A percentile compares a stretch with the other conserved stretches of the same genome.
These are phyloP conservation scores for Coemansia sp. DNA, from an alignment of 192 early-diverging fungal genomes.

Conservation along the genomic window DNA sequence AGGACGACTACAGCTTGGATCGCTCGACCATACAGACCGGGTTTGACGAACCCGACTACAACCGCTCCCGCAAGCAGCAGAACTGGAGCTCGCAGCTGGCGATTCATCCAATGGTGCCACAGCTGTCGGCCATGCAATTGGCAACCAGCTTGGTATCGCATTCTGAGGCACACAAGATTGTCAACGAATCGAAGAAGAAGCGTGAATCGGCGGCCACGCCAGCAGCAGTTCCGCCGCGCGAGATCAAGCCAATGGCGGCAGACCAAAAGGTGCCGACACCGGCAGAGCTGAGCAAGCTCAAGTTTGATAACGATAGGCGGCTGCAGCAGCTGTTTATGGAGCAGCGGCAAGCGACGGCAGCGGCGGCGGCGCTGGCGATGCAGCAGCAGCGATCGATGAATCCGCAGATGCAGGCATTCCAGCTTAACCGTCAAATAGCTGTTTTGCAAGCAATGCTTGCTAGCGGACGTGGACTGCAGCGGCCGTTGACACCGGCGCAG, in stretches of 20 bases:
- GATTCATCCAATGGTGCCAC: constrained; percentile 18
- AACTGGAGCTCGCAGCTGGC: constrained; percentile 30
- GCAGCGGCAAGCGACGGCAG: constrained; percentile 46
- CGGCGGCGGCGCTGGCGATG: constrained; percentile 37
- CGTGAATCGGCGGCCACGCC: constrained; percentile 28
- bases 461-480: constrained; percentile 24
- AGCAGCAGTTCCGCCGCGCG: constrained; percentile 35
- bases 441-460: constrained; percentile 37
- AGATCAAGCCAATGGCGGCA: constrained; percentile 32
- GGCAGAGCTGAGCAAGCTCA: constrained; percentile 39
- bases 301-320: constrained; percentile 45
- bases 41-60: constrained; percentile 48
- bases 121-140: constrained; percentile 41
- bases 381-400: constrained; percentile 30
- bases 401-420: constrained; percentile 25
- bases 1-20: constrained; percentile 44
- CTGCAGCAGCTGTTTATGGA: constrained; percentile 43
- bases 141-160: constrained; percentile 37
- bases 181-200: constrained; percentile 45
- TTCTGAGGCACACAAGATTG: constrained; percentile 25
- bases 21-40: constrained; percentile 38
- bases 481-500: constrained; percentile 32
- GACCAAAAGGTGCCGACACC: constrained; percentile 49
- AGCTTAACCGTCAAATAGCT: constrained; percentile 25
- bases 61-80: constrained; percentile 22